Base-by-base conservation (phyloP, 1,139 yeast species). In the Yamadazyma atlantica region DNA sequence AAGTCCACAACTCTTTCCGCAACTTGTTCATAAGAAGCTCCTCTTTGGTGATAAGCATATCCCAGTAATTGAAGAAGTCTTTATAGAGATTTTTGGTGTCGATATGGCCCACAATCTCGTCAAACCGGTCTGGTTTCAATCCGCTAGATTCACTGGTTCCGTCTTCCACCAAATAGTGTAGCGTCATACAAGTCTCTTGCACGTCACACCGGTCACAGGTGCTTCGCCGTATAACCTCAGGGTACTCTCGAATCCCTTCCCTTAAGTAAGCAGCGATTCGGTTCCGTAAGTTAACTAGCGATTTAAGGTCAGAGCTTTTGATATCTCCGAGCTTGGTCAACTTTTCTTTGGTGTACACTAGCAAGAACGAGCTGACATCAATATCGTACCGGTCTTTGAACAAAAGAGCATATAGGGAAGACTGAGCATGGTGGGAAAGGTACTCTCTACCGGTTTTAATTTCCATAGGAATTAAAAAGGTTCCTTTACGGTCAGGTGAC, bases 361-460 rank as follows among this genome's bases (percentile, higher is more conserved):
- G 64, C 30, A 89, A 60, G 36, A 84, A 87, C 40, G 80, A 77
- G 9, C 73, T 67, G 2, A 86, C 74, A 28, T 82, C 82, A 37
- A 82, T 59, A 26, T 79, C 82, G 54, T 92, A 92, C 28, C 95
- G 66, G 47, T 92, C 97, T 36, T 81, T 79, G 51, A 89, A 73
- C 43, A 92, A 64, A 14, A 92, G 62, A 0, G 95, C 82, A 57
- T 92, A 92, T n/a, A 94, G 66, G 0, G 90, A 73, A 0, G 95
- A 85, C 55, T 92, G 99, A 0, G 95, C 96, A 33, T 85, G 80
- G 57, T 92, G 97, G 3, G 84, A 63, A 10, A 83, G 57, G 36
- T 80, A 70, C 37, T 77, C 78, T 28, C 72, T 63, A 0, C 97
- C 96, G 0, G 97, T 87, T 57, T 92, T 92, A 42, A 92, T 80